Base-by-base conservation (phyloP, 176 grass and related monocot genomes). In the Saccharum spontaneum region DNA sequence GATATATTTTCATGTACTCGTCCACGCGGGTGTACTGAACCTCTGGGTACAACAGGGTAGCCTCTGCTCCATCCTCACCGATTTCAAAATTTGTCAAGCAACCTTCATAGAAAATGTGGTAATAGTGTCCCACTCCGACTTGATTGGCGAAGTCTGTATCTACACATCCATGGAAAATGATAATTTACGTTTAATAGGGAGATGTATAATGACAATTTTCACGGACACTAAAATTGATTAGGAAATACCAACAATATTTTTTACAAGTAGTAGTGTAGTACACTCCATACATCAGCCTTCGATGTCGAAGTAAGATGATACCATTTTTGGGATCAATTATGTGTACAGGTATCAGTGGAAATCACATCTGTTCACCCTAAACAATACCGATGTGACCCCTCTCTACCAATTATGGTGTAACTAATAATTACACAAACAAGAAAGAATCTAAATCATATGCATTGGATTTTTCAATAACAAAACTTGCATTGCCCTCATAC, bases 31-130 rank as follows among this genome's bases (percentile, higher is more conserved):
- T 89, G 38, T 90, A 94, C 24, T 83, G 68, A 34, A 93, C 75
- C 14, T 97, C 86, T 24, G 90, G 88, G 67, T 90, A 94, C 0
- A 94, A 80, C 12, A 67, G 7, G 73, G 83, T 78, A 33, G 88
- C 80, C 14, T 93, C 91, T 46, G 71, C 90, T 12, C 80, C 88
- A 30, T 57, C 68, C 5, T 79, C 81, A 11, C 68, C 57, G 7
- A 97, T 90, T 12, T 89, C 80, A 49, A 94, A 97, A 62, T 92
- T 93, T 40, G 78, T 73, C 74, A 92, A 67, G 49, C 85, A 84
- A 24, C 94, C 92, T 57, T 84, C 84, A 10, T 87, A 92, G 37
- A 87, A 97, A 24, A 94, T 85, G 60, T 97, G 89, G 61, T 92
- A 90, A 67, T 33, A 87, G 63, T 97, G 92, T 1, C 55, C 83